Base-by-base conservation (phyloP, 2,329 filamentous ascomycete genomes). In the Penicillium polonicum region DNA sequence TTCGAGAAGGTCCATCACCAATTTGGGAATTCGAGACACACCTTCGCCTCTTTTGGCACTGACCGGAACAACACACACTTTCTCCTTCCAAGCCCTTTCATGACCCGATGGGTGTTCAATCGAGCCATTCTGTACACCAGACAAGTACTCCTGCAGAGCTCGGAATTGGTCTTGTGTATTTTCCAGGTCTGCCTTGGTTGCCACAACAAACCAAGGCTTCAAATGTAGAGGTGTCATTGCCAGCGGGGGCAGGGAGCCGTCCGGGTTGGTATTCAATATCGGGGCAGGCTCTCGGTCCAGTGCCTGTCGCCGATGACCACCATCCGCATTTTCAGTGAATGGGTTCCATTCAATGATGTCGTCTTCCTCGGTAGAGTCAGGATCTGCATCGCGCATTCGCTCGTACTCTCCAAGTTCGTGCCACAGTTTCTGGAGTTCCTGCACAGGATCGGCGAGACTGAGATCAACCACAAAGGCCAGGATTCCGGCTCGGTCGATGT, bases 131-230 rank as follows among this genome's bases (percentile, higher is more conserved):
- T 84, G 84, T 25, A 97, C 82, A 4, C 78, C 78, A 5, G 83
- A 80, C 4, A 99, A 76, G 74, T 97, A 96, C 9, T 77, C 76
- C 64, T 86, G 86, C 65, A 99, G 78, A 51, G 78, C 75, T 36
- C 74, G 76, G 72, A 91, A 99, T 70, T 94, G 95, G 25, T 86
- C 83, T 72, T 92, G 84, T 2, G 94, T 96, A 3, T 83, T 83
- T 4, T 87, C 85, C 54, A 96, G 73, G 72, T 97, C 93, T 0
- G 91, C 92, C 76, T 97, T 97, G 21, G 92, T 97, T 1, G 91
- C 93, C 43, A 97, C 87, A 5, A 97, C 92, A 68, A 96, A 94
- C 94, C 94, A 99, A 0, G 94, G 92, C 78, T 99, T 99, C 35
- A 85, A 85, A n/a, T 90, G 89, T 64, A 97, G 95, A 41, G 88